Evolutionary conservation across 164 flowering plant genomes (phyloP).

Genomic region (Magnolia kwangsiensis): DNA sequence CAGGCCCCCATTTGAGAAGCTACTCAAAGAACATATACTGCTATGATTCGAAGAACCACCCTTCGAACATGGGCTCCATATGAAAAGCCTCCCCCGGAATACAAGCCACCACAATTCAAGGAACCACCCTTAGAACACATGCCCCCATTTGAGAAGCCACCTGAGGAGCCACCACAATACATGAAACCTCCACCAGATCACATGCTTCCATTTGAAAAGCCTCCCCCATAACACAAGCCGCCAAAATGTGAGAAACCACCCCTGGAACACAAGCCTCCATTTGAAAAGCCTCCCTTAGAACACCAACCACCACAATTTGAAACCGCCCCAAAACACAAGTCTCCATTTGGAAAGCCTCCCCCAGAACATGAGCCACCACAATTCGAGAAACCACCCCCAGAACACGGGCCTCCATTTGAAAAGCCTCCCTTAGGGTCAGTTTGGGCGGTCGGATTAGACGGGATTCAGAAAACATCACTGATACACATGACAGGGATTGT

Average conservation of each 20-base stretch:
- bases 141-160: constrained; percentile 8
- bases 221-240: constrained; percentile 3
- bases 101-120: neutral
- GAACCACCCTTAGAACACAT: neutral
- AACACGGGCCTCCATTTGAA: constrained; percentile 1
- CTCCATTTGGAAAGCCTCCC: neutral
- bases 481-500: too few species aligned
- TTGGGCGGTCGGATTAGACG: too few species aligned
- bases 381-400: neutral
- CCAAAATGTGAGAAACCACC: constrained; percentile 4
- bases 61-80: neutral
- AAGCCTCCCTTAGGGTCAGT: neutral
- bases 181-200: neutral
- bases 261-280: neutral
- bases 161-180: neutral
- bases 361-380: constrained; percentile 3
- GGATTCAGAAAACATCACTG: too few species aligned
- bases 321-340: constrained; percentile 1
- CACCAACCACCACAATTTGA: constrained; percentile 1
- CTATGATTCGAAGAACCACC: neutral
- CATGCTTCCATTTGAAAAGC: neutral
- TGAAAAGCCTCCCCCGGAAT: constrained; percentile 1
- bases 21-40: neutral
- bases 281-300: neutral
- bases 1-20: constrained; percentile 1